Percentiles rank a stretch among this genome's conserved stretches.
These are phyloP conservation scores for Lindgomyces ingoldianus DNA, from an alignment of 495 filamentous ascomycete genomes.

Conservation along the genomic window DNA sequence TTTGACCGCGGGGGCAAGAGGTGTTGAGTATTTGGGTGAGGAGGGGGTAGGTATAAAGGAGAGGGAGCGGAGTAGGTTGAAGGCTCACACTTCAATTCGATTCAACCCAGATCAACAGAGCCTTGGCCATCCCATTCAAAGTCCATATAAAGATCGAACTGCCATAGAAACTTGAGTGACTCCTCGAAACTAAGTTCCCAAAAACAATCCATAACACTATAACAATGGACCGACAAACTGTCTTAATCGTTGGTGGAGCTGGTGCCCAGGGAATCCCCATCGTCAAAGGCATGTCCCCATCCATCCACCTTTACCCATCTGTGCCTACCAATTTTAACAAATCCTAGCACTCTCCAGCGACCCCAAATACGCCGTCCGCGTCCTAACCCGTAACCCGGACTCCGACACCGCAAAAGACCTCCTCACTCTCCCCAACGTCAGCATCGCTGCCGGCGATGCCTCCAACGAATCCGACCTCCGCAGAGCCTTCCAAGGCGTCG, in stretches of 20 bases:
- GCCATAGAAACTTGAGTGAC: no score
- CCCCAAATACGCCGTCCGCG: slow-evolving; percentile 23
- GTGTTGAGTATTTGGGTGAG: neutral
- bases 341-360: slow-evolving; percentile 20
- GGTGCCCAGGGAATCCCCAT: slow-evolving; percentile 32
- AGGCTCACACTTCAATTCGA: neutral
- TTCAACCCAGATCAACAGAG: no score
- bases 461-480: slow-evolving; percentile 21
- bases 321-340: neutral
- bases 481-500: slow-evolving; percentile 46
- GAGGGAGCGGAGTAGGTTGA: neutral
- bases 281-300: slow-evolving; percentile 19
- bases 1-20: neutral
- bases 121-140: no score
- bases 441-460: slow-evolving; percentile 14
- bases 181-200: neutral
- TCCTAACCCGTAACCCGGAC: slow-evolving; percentile 25
- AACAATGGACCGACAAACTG: slow-evolving; percentile 16
- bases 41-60: no score
- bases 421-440: slow-evolving; percentile 23
- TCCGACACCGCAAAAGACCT: slow-evolving; percentile 19
- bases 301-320: neutral
- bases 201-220: neutral
- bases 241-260: slow-evolving; percentile 26
- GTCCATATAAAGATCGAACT: no score